Percentiles rank a stretch among this genome's conserved stretches.
Conservation (phyloP, 1,284 basidiomycete species). For the Porogramme epimiltina region DNA sequence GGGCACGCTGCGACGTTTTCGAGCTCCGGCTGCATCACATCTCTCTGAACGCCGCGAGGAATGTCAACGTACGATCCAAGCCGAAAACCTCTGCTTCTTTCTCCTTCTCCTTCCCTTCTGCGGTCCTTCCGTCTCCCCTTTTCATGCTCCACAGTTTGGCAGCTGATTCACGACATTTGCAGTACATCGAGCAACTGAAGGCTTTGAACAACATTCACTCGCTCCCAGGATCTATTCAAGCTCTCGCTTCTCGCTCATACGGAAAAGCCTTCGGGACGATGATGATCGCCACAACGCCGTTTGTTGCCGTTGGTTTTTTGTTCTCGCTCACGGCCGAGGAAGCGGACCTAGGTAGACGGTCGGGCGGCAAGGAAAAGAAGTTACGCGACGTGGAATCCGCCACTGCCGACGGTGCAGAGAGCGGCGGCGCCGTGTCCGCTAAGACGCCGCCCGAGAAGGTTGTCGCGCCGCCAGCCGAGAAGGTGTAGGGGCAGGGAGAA, state of each 20-base stretch:
- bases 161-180: neutral
- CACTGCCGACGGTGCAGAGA: neutral
- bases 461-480: too few species aligned
- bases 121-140: too few species aligned
- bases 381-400: neutral
- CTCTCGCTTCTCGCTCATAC: conserved; percentile 3
- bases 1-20: too few species aligned
- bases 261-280: conserved; percentile 11
- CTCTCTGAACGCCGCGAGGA: too few species aligned
- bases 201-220: neutral
- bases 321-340: conserved; percentile 8
- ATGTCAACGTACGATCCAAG: too few species aligned
- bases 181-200: conserved; percentile 6
- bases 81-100: too few species aligned
- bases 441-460: neutral
- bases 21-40: too few species aligned
- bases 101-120: too few species aligned
- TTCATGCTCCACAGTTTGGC: too few species aligned
- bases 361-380: conserved; percentile 1
- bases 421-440: too few species aligned
- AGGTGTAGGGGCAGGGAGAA: too few species aligned
- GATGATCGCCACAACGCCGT: conserved; percentile 15
- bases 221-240: conserved; percentile 1
- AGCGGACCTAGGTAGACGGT: conserved; percentile 1
- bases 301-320: conserved; percentile 9